A percentile compares a stretch with the other conserved stretches of the same genome.
phyloP scores from a whole-genome alignment of 2,329 filamentous ascomycete species.

The Paraphoma sp. region DNA sequence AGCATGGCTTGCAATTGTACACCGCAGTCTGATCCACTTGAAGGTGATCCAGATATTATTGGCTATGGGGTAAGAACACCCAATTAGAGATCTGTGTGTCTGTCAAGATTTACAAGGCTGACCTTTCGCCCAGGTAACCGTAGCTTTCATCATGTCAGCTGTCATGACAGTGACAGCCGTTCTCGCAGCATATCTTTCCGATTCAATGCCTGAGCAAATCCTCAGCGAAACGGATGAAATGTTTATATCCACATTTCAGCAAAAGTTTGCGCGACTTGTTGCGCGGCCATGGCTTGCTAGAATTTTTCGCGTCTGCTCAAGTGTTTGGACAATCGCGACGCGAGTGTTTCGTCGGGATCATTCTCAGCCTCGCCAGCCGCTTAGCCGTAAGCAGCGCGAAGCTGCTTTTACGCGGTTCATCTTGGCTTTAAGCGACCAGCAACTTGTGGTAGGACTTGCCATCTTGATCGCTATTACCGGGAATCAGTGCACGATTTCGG shows the following conservation, averaged over 20 bases:
- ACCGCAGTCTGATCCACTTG: no score
- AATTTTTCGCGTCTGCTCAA: no score
- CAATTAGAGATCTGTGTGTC: no score
- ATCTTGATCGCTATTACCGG: slow-evolving; percentile 25
- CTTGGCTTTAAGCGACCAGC: slow-evolving; percentile 32
- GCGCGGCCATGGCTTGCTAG: no score
- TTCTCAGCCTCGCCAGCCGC: slow-evolving; percentile 4
- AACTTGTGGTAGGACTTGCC: slow-evolving; percentile 27
- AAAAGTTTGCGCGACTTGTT: no score
- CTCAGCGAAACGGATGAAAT: slow-evolving; percentile 16
- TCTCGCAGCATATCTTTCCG: slow-evolving; percentile 19
- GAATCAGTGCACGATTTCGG: slow-evolving; percentile 21
- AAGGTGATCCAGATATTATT: no score
- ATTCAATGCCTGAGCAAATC: slow-evolving; percentile 17
- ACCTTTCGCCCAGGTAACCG: slow-evolving; percentile 10
- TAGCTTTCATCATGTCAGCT: slow-evolving; percentile 18
- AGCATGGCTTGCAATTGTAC: no score
- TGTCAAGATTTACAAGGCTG: no score
- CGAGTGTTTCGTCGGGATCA: no score
- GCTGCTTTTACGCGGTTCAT: slow-evolving; percentile 28
- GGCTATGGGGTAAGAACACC: no score
- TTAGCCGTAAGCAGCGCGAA: slow-evolving; percentile 15
- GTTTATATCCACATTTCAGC: slow-evolving; percentile 10
- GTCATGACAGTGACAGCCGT: slow-evolving; percentile 17
- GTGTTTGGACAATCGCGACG: no score